phyloP scores from a whole-genome alignment of 257 asterid genomes.

The Apocynum venetum region DNA sequence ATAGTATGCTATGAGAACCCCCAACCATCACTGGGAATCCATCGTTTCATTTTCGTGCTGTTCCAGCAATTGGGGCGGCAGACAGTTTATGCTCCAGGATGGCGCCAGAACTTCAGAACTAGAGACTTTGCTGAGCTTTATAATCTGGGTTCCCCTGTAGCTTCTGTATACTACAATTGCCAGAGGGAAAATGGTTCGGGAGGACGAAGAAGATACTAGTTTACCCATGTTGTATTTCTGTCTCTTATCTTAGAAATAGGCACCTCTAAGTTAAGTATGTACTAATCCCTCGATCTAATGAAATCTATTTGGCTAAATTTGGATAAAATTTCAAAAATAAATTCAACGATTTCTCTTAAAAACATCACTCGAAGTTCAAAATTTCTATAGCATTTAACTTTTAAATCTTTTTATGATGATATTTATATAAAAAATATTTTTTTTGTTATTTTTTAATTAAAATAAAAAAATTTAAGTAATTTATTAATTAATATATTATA shows the following conservation, averaged over 20 bases:
- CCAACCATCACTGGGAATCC: slow-evolving; percentile 58
- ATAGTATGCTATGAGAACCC: slow-evolving; percentile 2
- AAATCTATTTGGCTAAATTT: no score
- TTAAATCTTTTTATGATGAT: no score
- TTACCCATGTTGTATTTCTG: neutral
- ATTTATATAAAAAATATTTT: no score
- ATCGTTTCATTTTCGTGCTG: slow-evolving; percentile 43
- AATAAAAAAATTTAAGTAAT: no score
- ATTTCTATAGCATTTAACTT: no score
- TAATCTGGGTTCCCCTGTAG: slow-evolving; percentile 45
- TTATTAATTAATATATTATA: no score
- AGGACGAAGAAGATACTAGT: slow-evolving; percentile 36
- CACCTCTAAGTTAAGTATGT: no score
- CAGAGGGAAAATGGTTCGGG: slow-evolving; percentile 56
- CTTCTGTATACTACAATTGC: slow-evolving; percentile 3
- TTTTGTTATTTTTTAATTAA: no score
- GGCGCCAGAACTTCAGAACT: slow-evolving; percentile 51
- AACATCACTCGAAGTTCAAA: no score
- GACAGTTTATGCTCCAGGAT: slow-evolving; percentile 33
- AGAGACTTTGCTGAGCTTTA: slow-evolving; percentile 41
- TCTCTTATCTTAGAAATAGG: neutral
- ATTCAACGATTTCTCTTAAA: no score
- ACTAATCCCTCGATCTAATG: no score
- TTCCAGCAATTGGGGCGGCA: slow-evolving; percentile 43
- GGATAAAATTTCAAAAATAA: no score